Conservation (phyloP, 1,284 basidiomycete species). For the Irpex rosettiformis region DNA sequence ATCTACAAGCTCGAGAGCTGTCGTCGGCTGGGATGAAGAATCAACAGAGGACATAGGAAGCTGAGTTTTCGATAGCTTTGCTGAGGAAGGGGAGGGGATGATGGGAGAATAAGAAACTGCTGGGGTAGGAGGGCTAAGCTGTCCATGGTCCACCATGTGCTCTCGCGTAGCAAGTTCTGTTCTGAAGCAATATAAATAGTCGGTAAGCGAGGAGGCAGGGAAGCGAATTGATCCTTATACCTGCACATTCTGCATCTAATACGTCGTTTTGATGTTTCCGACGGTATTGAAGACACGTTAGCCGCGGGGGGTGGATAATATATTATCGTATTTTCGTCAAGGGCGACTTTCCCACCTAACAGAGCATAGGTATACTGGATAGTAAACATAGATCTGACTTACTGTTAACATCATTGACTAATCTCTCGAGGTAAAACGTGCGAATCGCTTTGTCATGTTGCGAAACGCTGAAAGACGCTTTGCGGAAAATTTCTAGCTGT, state of each 20-base stretch:
- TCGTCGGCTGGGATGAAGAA: not conserved
- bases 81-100: slow-evolving; percentile 44
- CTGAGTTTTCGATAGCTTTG: slow-evolving; percentile 39
- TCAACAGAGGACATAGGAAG: not conserved
- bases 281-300: slow-evolving; percentile 58
- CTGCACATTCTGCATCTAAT: slow-evolving; percentile 93
- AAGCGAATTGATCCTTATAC: slow-evolving; percentile 21
- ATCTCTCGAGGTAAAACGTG: slow-evolving; percentile 78
- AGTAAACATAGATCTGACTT: slow-evolving; percentile 20
- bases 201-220: not conserved
- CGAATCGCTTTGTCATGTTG: slow-evolving; percentile 67
- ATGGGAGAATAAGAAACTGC: slow-evolving; percentile 26
- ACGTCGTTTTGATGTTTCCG: slow-evolving; percentile 50
- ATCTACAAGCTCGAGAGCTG: not conserved
- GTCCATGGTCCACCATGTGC: slow-evolving; percentile 90
- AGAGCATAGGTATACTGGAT: not conserved
- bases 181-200: slow-evolving; percentile 32
- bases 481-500: slow-evolving; percentile 77
- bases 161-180: slow-evolving; percentile 85
- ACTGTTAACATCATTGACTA: slow-evolving; percentile 77
- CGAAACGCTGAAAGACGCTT: slow-evolving; percentile 68
- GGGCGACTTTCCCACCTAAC: slow-evolving; percentile 12
- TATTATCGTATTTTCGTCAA: slow-evolving; percentile 6
- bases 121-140: slow-evolving; percentile 65
- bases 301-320: slow-evolving; percentile 52